These are phyloP conservation scores for Ogataea sp. DNA, from an alignment of 805 yeast genomes.

Conservation along the genomic window DNA sequence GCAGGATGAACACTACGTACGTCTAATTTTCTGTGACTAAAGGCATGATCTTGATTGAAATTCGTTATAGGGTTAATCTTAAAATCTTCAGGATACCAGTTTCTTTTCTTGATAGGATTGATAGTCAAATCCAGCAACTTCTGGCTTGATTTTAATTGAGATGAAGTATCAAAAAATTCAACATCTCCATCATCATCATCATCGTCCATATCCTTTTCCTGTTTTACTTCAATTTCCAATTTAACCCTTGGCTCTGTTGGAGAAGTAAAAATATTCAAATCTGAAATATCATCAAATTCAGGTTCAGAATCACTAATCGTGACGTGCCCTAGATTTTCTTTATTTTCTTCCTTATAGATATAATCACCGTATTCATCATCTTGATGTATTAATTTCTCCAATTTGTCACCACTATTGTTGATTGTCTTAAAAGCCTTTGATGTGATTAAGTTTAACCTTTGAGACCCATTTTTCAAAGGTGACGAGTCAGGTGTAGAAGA, in stretches of 20 bases:
- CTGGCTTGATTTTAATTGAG: too few relatives aligned
- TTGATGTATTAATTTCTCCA: constrained; percentile 76
- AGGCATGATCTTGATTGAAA: constrained; percentile 12
- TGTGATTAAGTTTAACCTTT: neutral
- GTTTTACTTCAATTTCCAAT: neutral
- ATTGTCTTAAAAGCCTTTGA: neutral
- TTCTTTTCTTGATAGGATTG: constrained; percentile 17
- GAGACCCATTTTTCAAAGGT: too few relatives aligned
- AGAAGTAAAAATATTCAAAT: neutral
- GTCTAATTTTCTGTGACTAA: constrained; percentile 14
- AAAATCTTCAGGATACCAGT: constrained; percentile 31
- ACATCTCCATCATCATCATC: neutral
- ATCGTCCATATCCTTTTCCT: neutral
- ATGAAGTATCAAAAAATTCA: neutral
- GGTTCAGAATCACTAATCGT: neutral
- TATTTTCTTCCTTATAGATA: constrained; percentile 6
- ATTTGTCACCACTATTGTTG: constrained; percentile 87
- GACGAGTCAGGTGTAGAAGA: constrained; percentile 1
- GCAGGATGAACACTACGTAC: constrained; percentile 14
- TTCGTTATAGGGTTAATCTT: constrained; percentile 20
- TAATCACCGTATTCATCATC: constrained; percentile 3
- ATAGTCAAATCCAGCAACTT: constrained; percentile 13
- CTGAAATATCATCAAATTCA: neutral
- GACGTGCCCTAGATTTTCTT: too few relatives aligned
- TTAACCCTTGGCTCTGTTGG: neutral